Base-by-base conservation (phyloP, 495 filamentous ascomycete genomes). In the Podospora tetraspora region DNA sequence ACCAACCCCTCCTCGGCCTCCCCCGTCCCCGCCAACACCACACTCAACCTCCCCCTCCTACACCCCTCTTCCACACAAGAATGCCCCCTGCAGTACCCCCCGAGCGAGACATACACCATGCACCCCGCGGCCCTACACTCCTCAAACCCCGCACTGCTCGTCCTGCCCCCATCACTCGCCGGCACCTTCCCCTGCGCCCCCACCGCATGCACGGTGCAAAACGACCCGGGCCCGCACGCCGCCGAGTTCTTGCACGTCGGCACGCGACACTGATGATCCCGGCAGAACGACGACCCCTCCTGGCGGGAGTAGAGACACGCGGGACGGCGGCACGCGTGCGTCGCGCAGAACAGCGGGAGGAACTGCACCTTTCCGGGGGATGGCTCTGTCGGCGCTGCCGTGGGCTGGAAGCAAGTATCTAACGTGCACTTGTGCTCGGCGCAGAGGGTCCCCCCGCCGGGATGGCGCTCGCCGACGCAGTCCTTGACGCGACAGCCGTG, bases 371-470 rank as follows among this genome's bases (percentile, higher is more conserved):
- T 34, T 12, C 32, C 32, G 1, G 32, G 11, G 6, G 19, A n/a
- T 52, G 43, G n/a, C 19, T 52, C 59, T 21, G 57, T 25, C 0
- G 30, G 63, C 8, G 29, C 12, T 2, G 27, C 30, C 29, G 63
- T 66, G 59, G 37, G 23, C 3, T 56, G 5, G 32, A 60, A 43
- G 69, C 69, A 71, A 8, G 21, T 19, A 13, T 67, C 57, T 10
- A 68, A 30, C 1, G 69, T 68, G 62, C 69, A 71, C 25, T 52
- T 58, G 59, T 64, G 61, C 37, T 61, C 64, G 1, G 23, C 34
- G 32, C 62, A 64, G 3, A 66, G 13, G 0, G 24, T 27, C 21
- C 57, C 64, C 21, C 58, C 62, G 24, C n/a, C 43, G 2, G 16
- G 3, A 11, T 65, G 34, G 0, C 58, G 16, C 56, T 68, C 65